These are phyloP conservation scores for Irpex lacteus DNA, from an alignment of 1,284 basidiomycete genomes.

Conservation along the genomic window DNA sequence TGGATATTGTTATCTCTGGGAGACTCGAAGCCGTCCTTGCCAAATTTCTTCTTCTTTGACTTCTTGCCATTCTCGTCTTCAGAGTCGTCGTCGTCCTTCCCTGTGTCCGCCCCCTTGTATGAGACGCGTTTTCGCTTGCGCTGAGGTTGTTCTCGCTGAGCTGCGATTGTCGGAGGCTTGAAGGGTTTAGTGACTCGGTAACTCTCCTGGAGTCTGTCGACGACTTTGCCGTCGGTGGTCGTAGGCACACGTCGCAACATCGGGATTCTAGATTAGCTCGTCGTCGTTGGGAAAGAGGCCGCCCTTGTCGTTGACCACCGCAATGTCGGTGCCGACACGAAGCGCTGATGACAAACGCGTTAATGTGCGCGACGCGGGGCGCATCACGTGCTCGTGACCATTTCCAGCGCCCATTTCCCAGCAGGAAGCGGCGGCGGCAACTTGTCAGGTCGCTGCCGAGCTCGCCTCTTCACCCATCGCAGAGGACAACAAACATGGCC, in stretches of 20 bases:
- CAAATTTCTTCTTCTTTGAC: slow-evolving; percentile 52
- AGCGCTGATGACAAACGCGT: neutral
- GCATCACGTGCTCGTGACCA: neutral
- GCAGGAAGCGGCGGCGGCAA: neutral
- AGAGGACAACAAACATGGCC: neutral
- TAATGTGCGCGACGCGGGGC: neutral
- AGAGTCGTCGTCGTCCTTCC: slow-evolving; percentile 47
- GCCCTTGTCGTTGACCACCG: neutral
- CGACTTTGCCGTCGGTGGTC: slow-evolving; percentile 61
- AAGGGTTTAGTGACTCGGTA: slow-evolving; percentile 75
- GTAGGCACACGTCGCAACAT: slow-evolving; percentile 74
- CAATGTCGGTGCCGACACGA: neutral
- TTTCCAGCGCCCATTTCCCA: neutral
- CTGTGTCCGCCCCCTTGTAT: slow-evolving; percentile 66
- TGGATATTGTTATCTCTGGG: slow-evolving; percentile 48
- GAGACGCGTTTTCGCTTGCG: slow-evolving; percentile 83
- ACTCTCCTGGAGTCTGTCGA: slow-evolving; percentile 70
- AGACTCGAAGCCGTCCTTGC: slow-evolving; percentile 46
- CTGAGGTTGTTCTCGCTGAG: slow-evolving; percentile 60
- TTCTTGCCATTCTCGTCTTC: slow-evolving; percentile 50
- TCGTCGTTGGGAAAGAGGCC: neutral
- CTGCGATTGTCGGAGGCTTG: slow-evolving; percentile 62
- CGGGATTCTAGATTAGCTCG: neutral
- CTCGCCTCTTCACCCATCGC: neutral
- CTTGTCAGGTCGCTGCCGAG: neutral